Base-by-base conservation (phyloP, 257 asterid genomes). In the Lycium barbarum region DNA sequence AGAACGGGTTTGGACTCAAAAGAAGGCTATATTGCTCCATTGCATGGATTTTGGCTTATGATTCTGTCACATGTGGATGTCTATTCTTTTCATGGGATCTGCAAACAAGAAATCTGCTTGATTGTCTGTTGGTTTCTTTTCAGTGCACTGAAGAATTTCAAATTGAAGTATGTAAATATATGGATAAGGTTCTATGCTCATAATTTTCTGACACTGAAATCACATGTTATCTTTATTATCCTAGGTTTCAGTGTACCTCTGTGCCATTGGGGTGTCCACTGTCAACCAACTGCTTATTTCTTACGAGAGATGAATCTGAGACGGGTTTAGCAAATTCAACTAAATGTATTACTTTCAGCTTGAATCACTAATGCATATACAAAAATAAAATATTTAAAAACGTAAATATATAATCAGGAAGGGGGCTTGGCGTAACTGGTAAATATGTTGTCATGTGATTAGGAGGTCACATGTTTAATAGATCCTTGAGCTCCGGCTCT, bases 51-150 rank as follows among this genome's bases (percentile, higher is more conserved):
- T 22, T 6, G 18, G 61, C 0, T 40, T 18, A 18, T 73, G 76
- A 58, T 53, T 74, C 83, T 73, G 76, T 82, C 93, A 89, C 92
- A 89, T 88, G 91, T 85, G 62, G 9, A 59, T 91, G 92, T 88
- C 85, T 82, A 85, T 13, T 80, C 40, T 49, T 36, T 47, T 22
- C 57, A 18, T 76, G 36, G 20, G 40, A 22, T 47, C 36, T 47
- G 43, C 43, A 1, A 84, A 43, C 83, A 76, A 13, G 59, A 66
- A 59, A 84, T 79, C 83, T 51, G 59, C 63, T 51, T 26, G 47
- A 76, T 13, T 76, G 65, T 76, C 65, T 76, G 14, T 51, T 3
- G 22, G 82, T 26, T 76, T 76, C 2, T 22, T 76, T 76, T 13
- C 43, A 76, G 49, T 13, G 10, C 20, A 13, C 8, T 35, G 74